Conservation (phyloP, 129 eudicot genomes). For the Ambrosia artemisiifolia region DNA sequence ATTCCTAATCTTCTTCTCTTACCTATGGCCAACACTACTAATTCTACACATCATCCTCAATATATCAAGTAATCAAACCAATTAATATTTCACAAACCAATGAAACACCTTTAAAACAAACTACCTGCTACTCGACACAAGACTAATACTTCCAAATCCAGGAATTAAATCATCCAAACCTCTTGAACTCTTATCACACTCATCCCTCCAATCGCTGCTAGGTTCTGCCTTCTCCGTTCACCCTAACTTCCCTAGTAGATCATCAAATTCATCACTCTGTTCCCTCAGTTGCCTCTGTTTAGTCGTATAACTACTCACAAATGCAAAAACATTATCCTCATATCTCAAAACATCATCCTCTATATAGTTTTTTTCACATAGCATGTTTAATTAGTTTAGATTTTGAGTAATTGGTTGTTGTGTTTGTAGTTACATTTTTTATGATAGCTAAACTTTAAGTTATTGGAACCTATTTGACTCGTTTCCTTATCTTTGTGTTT, state of each 20-base stretch:
- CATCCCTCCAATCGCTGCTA: not conserved
- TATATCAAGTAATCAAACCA: not conserved
- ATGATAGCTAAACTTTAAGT: too few species aligned
- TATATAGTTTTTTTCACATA: too few species aligned
- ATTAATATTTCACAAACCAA: not conserved
- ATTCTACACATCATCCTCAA: constrained; percentile 7
- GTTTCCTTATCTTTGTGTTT: too few species aligned
- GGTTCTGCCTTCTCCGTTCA: constrained; percentile 25
- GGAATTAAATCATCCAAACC: constrained; percentile 31
- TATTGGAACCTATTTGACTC: too few species aligned
- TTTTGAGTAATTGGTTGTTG: too few species aligned
- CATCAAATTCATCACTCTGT: constrained; percentile 31
- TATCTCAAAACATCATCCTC: constrained; percentile 18
- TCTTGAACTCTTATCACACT: constrained; percentile 11
- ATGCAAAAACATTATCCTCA: constrained; percentile 18
- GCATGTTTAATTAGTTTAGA: too few species aligned
- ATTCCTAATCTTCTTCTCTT: too few species aligned
- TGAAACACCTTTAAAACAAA: not conserved
- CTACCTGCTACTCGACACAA: constrained; percentile 60
- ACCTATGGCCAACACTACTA: not conserved
- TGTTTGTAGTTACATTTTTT: too few species aligned
- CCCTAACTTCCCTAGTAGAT: constrained; percentile 26
- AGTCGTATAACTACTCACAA: constrained; percentile 10
- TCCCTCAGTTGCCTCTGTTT: constrained; percentile 20
- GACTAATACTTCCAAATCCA: constrained; percentile 66